Conservation (phyloP, 169 alveolate species). For the Plasmodium gonderi region DNA sequence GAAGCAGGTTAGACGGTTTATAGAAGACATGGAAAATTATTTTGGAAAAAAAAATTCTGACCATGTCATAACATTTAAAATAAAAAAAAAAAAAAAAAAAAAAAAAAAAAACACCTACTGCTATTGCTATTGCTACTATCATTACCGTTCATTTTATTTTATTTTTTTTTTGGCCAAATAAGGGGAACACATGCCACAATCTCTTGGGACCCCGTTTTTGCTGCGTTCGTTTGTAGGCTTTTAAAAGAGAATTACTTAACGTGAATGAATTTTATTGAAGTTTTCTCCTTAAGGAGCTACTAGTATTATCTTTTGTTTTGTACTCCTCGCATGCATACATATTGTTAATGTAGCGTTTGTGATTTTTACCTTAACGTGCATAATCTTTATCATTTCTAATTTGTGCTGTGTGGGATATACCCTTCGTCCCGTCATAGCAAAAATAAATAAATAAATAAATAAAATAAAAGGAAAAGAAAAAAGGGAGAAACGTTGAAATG, state of each 20-base stretch:
- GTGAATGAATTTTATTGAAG: no score
- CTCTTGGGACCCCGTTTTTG: no score
- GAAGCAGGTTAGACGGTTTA: background rate
- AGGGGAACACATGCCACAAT: no score
- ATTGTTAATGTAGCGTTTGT: background rate
- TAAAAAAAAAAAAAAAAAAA: background rate
- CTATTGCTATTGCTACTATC: background rate
- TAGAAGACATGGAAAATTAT: background rate
- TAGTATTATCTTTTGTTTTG: no score
- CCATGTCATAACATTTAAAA: background rate
- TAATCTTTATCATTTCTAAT: background rate
- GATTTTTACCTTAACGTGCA: background rate
- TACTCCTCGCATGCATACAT: background rate
- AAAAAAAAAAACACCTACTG: background rate
- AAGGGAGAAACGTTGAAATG: background rate
- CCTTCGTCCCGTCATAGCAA: background rate
- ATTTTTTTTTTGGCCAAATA: background rate
- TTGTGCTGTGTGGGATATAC: background rate
- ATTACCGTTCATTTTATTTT: background rate
- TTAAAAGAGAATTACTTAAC: no score
- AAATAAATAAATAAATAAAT: background rate
- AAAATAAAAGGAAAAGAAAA: background rate
- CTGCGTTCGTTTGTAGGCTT: no score
- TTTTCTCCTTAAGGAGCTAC: no score
- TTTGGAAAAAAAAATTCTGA: background rate